Evolutionary conservation across 805 yeast species (phyloP), one percentile per base, ranked within the genome.

Genomic region (Lachancea thermotolerans): DNA sequence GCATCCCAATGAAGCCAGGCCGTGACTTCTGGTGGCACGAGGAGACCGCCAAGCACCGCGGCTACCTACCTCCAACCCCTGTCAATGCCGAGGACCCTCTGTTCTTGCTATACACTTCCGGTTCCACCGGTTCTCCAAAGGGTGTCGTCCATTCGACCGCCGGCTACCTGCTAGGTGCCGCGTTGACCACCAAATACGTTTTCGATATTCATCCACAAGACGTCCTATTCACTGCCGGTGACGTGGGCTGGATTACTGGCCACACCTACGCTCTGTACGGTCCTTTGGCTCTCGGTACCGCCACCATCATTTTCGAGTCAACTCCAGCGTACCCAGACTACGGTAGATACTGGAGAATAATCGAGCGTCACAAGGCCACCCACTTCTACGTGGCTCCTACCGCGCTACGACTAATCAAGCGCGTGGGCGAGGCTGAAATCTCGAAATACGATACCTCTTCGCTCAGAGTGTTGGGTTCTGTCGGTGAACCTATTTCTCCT

Each of bases 301-400:
- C 98, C 39, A 81, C 96, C 9, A 85, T 93, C 44, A 86, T 91
- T 46, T 93, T 93, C 64, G 98, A 93, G 73, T 93, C 96, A 49
- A 93, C 99, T 15, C 98, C 99, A 33, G 96, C 96, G 32, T 88
- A 89, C 69, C 99, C 98, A 55, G 82, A 85, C 62, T 90, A 80
- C 64, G 88, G 95, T 48, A 81, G 99, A 69, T 91, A 88, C 74
- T 93, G 98, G 97, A 85, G 90, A 67, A 90, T 93, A 59, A 85
- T 93, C 53, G 95, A 90, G 68, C 78, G 84, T 67, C 80, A 93
- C 73, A 82, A 77, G 70, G 96, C 88, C 42, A 90, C 95, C 45
- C 97, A 90, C 64, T 91, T 93, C 73, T 93, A 93, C 68, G 96
- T 93, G 54, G 99, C 99, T 6, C 99, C 99, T 64, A 93, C 99